A percentile compares a stretch with the other conserved stretches of the same genome.
These are phyloP conservation scores for Fusarium algeriense DNA, from an alignment of 2,329 filamentous ascomycete species.

Conservation along the genomic window DNA sequence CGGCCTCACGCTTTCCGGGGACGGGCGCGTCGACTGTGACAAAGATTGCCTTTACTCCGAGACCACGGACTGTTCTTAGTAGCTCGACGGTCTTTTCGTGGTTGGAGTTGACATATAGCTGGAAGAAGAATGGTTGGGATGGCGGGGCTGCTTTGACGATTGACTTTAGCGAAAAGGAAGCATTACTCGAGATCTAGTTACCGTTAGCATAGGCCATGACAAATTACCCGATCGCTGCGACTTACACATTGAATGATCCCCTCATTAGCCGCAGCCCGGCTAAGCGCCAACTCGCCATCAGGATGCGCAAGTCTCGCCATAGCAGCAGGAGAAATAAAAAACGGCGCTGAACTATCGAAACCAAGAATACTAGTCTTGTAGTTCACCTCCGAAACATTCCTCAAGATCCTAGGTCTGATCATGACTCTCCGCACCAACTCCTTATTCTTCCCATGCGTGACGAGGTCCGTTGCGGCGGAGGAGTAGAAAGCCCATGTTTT, in stretches of 20 bases:
- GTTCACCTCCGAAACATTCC: conserved; percentile 65
- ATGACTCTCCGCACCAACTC: conserved; percentile 66
- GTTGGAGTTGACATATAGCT: conserved; percentile 66
- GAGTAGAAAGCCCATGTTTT: conserved; percentile 79
- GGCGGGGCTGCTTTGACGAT: conserved; percentile 38
- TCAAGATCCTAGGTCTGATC: conserved; percentile 69
- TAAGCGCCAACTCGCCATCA: conserved; percentile 65
- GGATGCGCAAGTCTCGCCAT: conserved; percentile 74
- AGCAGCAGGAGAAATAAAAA: conserved; percentile 74
- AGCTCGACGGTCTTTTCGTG: conserved; percentile 61
- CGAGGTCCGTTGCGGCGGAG: conserved; percentile 71
- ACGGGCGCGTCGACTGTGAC: conserved; percentile 69
- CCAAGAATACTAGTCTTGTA: conserved; percentile 68
- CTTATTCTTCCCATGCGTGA: conserved; percentile 68
- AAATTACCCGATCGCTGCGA: no score
- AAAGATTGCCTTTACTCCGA: conserved; percentile 63
- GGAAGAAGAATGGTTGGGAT: conserved; percentile 49
- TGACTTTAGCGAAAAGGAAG: conserved; percentile 41
- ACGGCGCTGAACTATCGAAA: conserved; percentile 61
- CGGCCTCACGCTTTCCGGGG: conserved; percentile 67
- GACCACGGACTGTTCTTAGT: conserved; percentile 52
- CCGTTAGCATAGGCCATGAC: not conserved
- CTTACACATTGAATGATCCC: conserved; percentile 46
- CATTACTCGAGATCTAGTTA: conserved; percentile 43
- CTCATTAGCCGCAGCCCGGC: conserved; percentile 40